These are phyloP conservation scores for Solanum tarijense DNA, from an alignment of 257 asterid genomes.

Conservation along the genomic window DNA sequence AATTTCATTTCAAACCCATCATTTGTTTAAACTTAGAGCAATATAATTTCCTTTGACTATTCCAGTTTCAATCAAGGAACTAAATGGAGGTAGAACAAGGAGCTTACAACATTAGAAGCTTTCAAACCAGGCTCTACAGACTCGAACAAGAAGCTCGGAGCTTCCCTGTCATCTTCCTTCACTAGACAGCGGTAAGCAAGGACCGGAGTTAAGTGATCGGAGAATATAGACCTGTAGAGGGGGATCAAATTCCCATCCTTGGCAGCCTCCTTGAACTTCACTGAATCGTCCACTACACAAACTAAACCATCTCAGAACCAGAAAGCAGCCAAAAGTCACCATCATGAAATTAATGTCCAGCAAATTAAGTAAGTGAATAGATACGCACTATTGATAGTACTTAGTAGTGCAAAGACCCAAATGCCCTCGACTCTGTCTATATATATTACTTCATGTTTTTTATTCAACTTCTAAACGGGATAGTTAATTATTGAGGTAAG, in stretches of 20 bases:
- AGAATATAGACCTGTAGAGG: conserved; percentile 59
- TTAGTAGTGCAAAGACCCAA: too few species aligned
- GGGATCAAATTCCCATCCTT: conserved; percentile 85
- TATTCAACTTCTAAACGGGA: background rate
- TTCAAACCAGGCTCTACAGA: conserved; percentile 79
- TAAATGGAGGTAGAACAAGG: background rate
- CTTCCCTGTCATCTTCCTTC: conserved; percentile 91
- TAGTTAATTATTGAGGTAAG: background rate
- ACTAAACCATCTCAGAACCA: background rate
- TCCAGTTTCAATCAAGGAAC: background rate
- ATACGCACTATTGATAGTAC: background rate
- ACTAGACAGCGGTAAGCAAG: conserved; percentile 94
- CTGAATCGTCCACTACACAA: conserved; percentile 51
- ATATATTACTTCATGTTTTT: background rate
- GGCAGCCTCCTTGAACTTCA: conserved; percentile 85
- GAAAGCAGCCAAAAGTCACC: background rate
- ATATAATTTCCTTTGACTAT: background rate
- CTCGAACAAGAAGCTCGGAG: conserved; percentile 91
- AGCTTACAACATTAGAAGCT: conserved; percentile 67
- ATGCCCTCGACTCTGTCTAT: background rate
- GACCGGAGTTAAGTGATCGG: conserved; percentile 89
- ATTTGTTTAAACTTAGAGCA: background rate
- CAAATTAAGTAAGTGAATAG: background rate
- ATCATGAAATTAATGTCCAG: background rate
- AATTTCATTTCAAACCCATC: background rate